Base-by-base conservation (phyloP, 495 filamentous ascomycete species). In the Cercophora sp. region DNA sequence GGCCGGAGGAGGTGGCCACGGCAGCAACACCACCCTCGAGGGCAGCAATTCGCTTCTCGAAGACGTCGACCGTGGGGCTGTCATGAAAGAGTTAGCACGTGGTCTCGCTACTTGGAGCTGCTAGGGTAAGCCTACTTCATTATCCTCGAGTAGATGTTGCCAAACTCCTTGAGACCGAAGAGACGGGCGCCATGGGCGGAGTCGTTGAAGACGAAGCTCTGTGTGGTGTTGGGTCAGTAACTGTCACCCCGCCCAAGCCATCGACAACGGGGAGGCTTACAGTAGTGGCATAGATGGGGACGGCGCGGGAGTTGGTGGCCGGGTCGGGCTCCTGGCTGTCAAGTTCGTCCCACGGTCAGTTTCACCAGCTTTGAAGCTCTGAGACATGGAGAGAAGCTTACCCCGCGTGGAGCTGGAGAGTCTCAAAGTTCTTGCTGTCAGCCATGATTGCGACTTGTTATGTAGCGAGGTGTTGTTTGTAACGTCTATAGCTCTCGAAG, bases 121-220 rank as follows among this genome's bases (percentile, higher is more conserved):
- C 16, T 5, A 2, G 5, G 5, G 29, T 10, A 36, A 16, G 67
- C 75, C 61, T 47, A 80, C 77, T 98, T 98, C 90, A 94, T 95
- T 60, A 98, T 93, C 51, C 93, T 86, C 62, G 85, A 90, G 78
- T 98, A 98, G 73, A 98, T 96, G 71, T 98, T 96, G 67, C 92
- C 94, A 67, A 94, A 92, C 69, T 96, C 92, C 68, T 96, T 95
- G 72, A 98, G 89, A 59, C 89, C 89, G 66, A 98, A 98, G 20
- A 98, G 85, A 63, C 92, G 84, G 45, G 94, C 94, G 56, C 91
- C 93, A 68, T 97, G 93, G 44, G 91, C 93, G 29, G 89, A 95
- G 75, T 96, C 89, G 80, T 97, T 90, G 85, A 98, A 98, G 51
- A 81, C 79, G 70, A 75, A 98, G 60, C 91, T 96, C 87, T 91